These are phyloP conservation scores for Pythium folliculosum DNA, from an alignment of 352 stramenopile species.

Conservation along the genomic window DNA sequence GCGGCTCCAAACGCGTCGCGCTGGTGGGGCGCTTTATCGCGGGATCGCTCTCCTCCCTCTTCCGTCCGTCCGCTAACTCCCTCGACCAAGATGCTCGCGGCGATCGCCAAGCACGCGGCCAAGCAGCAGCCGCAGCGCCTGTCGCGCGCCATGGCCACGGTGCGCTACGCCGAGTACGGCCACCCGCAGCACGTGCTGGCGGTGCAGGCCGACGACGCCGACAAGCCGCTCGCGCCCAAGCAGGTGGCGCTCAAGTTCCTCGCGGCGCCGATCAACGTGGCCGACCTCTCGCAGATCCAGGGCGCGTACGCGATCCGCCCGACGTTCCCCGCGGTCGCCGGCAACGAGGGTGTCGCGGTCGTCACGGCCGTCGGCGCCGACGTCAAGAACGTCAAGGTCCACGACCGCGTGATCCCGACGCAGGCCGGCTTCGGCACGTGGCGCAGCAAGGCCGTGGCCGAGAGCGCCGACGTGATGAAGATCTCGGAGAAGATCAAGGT, in stretches of 20 bases:
- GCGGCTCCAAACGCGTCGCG: conserved; percentile 3
- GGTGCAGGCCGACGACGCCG: conserved; percentile 47
- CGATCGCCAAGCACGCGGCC: conserved; percentile 43
- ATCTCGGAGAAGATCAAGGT: conserved; percentile 85
- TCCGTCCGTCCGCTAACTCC: background rate
- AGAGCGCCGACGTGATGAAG: conserved; percentile 67
- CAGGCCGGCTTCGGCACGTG: conserved; percentile 74
- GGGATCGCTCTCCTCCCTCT: background rate
- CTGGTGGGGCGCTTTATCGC: background rate
- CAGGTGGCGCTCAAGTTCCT: conserved; percentile 90
- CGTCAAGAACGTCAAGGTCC: conserved; percentile 83
- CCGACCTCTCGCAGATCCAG: conserved; percentile 88
- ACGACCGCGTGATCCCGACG: conserved; percentile 85
- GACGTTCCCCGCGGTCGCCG: conserved; percentile 74
- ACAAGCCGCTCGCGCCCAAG: conserved; percentile 41
- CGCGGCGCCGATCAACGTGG: conserved; percentile 87
- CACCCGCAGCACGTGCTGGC: conserved; percentile 28
- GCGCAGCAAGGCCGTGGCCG: conserved; percentile 67
- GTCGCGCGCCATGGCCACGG: conserved; percentile 66
- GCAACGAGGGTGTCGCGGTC: conserved; percentile 86
- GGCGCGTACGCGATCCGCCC: conserved; percentile 81
- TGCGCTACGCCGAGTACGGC: conserved; percentile 76
- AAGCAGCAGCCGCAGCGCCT: conserved; percentile 12
- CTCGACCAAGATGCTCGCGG: conserved; percentile 48
- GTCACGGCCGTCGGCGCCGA: conserved; percentile 80